Conservation (phyloP, 768 basidiomycete genomes). For the Leucosporidium scottii region DNA sequence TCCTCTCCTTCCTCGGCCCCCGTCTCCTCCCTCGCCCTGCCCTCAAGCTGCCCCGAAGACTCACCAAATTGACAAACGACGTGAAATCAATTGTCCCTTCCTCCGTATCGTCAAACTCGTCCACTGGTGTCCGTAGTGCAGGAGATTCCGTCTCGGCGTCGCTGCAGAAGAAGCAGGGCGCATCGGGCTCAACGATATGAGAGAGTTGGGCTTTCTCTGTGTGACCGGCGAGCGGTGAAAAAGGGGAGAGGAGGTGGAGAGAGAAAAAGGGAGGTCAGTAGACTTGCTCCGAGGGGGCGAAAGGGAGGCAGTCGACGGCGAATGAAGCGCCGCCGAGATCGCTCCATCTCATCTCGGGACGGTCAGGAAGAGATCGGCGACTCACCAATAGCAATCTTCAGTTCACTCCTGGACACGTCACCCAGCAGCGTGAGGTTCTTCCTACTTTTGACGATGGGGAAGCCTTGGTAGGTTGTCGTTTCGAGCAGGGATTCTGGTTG, state of each 20-base stretch:
- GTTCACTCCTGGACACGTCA: constrained; percentile 78
- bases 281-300: too few species aligned
- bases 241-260: too few species aligned
- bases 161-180: constrained; percentile 63
- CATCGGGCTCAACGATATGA: constrained; percentile 57
- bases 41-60: constrained; percentile 24
- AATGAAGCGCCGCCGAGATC: background rate
- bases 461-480: constrained; percentile 74
- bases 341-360: background rate
- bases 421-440: constrained; percentile 62
- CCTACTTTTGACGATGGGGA: constrained; percentile 69
- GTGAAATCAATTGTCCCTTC: constrained; percentile 47
- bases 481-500: constrained; percentile 71
- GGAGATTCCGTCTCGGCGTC: constrained; percentile 56
- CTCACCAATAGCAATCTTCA: constrained; percentile 76
- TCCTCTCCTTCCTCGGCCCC: background rate
- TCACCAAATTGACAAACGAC: constrained; percentile 92
- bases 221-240: background rate
- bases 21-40: background rate
- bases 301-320: too few species aligned
- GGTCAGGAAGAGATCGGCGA: background rate
- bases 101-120: constrained; percentile 26
- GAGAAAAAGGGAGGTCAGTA: background rate
- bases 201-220: constrained; percentile 64
- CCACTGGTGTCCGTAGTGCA: background rate